These are phyloP conservation scores for Vitis rupestris DNA, from an alignment of 164 flowering plant genomes.

Conservation along the genomic window DNA sequence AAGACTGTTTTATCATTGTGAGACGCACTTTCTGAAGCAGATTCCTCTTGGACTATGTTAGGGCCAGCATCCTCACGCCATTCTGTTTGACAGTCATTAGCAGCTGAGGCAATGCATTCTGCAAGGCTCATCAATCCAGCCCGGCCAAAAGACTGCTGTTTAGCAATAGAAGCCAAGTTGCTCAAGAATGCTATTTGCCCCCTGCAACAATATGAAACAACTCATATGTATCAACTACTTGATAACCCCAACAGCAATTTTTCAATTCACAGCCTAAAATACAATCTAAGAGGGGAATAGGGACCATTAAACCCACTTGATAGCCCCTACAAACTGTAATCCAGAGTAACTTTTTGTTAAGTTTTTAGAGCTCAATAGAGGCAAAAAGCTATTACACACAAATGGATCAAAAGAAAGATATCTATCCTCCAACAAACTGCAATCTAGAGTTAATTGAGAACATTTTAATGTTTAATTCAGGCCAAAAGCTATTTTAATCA, in stretches of 20 bases:
- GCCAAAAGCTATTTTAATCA: not conserved
- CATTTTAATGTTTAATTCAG: not conserved
- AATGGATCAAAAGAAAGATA: no score
- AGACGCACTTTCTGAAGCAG: constrained; percentile 15
- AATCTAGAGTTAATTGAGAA: not conserved
- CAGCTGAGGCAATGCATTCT: constrained; percentile 71
- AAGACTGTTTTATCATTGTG: constrained; percentile 32
- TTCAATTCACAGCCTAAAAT: not conserved
- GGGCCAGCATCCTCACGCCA: constrained; percentile 14
- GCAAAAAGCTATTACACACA: no score
- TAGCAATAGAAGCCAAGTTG: constrained; percentile 59
- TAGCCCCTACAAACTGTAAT: no score
- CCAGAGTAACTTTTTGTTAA: no score
- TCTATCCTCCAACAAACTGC: not conserved
- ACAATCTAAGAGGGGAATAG: not conserved
- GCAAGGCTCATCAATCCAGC: constrained; percentile 87
- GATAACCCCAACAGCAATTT: not conserved
- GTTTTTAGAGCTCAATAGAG: no score
- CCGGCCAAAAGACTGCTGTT: constrained; percentile 72
- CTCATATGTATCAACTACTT: constrained; percentile 4
- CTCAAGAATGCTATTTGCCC: constrained; percentile 46
- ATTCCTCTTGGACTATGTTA: constrained; percentile 18
- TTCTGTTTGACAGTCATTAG: constrained; percentile 23
- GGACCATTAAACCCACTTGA: no score
- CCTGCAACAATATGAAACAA: constrained; percentile 40